Percentiles rank a stretch among this genome's conserved stretches.
Conservation (phyloP, 352 stramenopile species). For the Aphanomyces astaci region DNA sequence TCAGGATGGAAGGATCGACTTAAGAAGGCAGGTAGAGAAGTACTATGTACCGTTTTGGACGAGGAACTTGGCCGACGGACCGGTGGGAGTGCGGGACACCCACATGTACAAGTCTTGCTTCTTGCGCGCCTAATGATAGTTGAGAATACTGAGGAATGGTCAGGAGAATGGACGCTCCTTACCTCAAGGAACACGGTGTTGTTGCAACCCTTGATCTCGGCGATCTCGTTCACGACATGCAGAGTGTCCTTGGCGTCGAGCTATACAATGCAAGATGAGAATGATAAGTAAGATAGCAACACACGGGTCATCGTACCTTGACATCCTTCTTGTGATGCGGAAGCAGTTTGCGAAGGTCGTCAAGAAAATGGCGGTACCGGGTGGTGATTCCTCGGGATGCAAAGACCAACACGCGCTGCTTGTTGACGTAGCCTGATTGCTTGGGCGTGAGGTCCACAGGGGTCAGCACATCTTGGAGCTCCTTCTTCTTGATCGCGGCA, state of each 20-base stretch:
- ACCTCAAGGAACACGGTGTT: slow-evolving; percentile 93
- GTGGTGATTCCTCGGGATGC: slow-evolving; percentile 89
- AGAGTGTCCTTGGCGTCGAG: slow-evolving; percentile 93
- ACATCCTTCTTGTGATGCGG: slow-evolving; percentile 99
- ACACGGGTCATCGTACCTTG: slow-evolving; percentile 84
- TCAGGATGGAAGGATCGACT: not conserved
- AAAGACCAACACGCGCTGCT: slow-evolving; percentile 90
- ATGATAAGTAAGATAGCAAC: no score
- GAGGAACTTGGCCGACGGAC: slow-evolving; percentile 96
- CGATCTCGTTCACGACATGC: slow-evolving; percentile 97
- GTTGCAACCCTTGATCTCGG: slow-evolving; percentile 98
- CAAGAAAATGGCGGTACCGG: slow-evolving; percentile 96
- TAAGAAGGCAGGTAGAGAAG: no score
- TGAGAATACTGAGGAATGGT: not conserved
- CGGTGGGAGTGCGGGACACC: slow-evolving; percentile 91
- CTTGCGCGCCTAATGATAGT: slow-evolving; percentile 73
- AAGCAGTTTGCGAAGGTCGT: slow-evolving; percentile 96
- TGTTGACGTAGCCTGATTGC: slow-evolving; percentile 71
- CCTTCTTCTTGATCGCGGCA: not conserved
- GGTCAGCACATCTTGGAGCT: not conserved
- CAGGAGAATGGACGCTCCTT: not conserved
- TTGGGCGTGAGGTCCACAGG: not conserved
- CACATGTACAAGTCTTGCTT: slow-evolving; percentile 98
- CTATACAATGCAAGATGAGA: slow-evolving; percentile 7
- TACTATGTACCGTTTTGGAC: slow-evolving; percentile 95